These are phyloP conservation scores for Lasiodiplodia citricola DNA, from an alignment of 2,329 filamentous ascomycete genomes.

Conservation along the genomic window DNA sequence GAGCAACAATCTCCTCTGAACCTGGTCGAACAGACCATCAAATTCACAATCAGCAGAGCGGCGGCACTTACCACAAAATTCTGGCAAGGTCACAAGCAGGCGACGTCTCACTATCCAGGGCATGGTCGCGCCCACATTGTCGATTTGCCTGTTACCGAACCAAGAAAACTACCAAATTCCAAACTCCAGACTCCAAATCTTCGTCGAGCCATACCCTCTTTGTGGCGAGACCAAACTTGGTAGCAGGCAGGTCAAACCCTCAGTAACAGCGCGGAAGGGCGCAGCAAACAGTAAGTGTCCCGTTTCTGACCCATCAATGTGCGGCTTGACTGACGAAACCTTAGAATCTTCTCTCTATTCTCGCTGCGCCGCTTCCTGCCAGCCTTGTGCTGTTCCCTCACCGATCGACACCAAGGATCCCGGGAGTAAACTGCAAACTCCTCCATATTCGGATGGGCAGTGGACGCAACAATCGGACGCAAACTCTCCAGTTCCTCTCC, in stretches of 20 bases:
- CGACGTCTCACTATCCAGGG: not conserved
- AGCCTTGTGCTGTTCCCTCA: not conserved
- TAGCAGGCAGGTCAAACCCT: not conserved
- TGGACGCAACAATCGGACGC: not conserved
- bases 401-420: not conserved
- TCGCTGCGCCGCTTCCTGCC: not conserved
- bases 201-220: not conserved
- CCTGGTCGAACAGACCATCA: not conserved
- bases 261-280: not conserved
- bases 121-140: not conserved
- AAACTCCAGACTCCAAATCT: not conserved
- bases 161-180: not conserved
- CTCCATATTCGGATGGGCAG: not conserved
- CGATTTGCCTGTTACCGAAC: not conserved
- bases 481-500: not conserved
- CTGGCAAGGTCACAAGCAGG: not conserved
- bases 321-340: not conserved
- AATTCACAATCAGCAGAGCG: not conserved
- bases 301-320: not conserved
- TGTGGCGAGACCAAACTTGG: not conserved
- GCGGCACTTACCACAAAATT: not conserved
- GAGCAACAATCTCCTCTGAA: not conserved
- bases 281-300: not conserved
- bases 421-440: not conserved
- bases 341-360: not conserved